Percentiles rank a stretch among this genome's conserved stretches.
Conservation (phyloP, 108 stramenopile genomes). For the Cyclotella cryptica region DNA sequence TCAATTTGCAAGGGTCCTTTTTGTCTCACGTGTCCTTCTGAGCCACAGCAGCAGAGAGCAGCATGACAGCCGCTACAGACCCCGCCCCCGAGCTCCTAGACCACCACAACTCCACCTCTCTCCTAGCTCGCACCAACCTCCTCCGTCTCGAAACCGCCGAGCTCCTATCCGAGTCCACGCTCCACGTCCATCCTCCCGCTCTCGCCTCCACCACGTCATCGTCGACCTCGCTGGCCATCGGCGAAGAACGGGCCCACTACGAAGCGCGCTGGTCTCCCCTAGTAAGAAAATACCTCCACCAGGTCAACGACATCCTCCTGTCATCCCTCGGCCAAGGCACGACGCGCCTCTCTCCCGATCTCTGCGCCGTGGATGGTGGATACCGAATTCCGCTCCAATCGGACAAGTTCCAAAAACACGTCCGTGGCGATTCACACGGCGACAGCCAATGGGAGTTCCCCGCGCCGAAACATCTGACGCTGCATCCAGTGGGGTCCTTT, state of each 20-base stretch:
- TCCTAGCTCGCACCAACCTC: conserved; percentile 72
- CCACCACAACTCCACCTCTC: conserved; percentile 16
- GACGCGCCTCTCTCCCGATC: conserved; percentile 22
- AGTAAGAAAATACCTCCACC: conserved; percentile 59
- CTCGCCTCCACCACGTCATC: not conserved
- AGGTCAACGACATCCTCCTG: conserved; percentile 25
- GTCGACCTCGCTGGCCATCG: conserved; percentile 34
- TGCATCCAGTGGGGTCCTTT: conserved; percentile 42
- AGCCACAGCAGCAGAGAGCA: too few relatives aligned
- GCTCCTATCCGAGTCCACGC: conserved; percentile 67
- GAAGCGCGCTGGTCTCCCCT: conserved; percentile 61
- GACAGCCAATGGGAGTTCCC: conserved; percentile 35
- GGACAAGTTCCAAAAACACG: conserved; percentile 60
- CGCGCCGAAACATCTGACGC: conserved; percentile 20
- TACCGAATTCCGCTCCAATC: conserved; percentile 53
- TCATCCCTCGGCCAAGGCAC: not conserved
- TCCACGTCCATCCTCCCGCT: conserved; percentile 35
- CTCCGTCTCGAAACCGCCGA: conserved; percentile 73
- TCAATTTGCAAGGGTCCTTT: too few relatives aligned
- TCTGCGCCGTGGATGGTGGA: conserved; percentile 7
- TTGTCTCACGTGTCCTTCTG: too few relatives aligned
- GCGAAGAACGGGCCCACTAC: conserved; percentile 46
- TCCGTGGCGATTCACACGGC: conserved; percentile 1
- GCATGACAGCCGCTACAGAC: too few relatives aligned
- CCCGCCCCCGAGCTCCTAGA: too few relatives aligned